A percentile compares a stretch with the other conserved stretches of the same genome.
Evolutionary conservation across 257 asterid species (phyloP).

Genomic region (Solanum lycopersicoides): DNA sequence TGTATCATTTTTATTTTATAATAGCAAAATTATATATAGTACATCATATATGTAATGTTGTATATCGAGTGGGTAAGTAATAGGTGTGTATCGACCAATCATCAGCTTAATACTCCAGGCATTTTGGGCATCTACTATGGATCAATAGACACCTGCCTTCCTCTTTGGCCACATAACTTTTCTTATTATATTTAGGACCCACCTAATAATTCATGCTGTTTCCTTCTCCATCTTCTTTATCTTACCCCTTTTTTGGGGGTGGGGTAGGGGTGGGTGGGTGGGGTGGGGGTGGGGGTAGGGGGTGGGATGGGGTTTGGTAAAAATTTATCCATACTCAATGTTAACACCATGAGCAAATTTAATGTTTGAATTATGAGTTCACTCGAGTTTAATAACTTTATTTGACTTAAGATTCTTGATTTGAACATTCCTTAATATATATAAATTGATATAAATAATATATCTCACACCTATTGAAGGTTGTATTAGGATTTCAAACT

Average conservation of each 20-base stretch:
- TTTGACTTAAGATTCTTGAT: background rate
- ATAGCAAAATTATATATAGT: background rate
- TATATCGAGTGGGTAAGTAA: background rate
- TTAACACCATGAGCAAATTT: background rate
- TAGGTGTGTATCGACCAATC: background rate
- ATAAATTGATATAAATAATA: background rate
- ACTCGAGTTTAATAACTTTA: background rate
- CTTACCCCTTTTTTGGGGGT: background rate
- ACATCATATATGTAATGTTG: background rate
- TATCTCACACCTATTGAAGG: background rate
- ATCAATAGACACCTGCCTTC: conserved; percentile 14
- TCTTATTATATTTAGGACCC: background rate
- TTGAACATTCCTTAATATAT: background rate
- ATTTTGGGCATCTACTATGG: conserved; percentile 6
- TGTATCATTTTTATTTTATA: too few relatives aligned
- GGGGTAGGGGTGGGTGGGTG: background rate
- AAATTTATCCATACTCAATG: background rate
- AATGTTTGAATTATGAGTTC: background rate
- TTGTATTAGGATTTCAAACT: background rate
- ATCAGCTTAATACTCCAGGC: background rate
- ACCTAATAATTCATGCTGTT: conserved; percentile 1
- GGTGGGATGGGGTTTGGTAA: background rate
- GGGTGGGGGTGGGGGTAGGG: too few relatives aligned
- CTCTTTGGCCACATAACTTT: background rate
- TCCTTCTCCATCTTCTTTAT: background rate